phyloP scores from a whole-genome alignment of 1,139 yeast genomes.

The Suhomyces maxii region DNA sequence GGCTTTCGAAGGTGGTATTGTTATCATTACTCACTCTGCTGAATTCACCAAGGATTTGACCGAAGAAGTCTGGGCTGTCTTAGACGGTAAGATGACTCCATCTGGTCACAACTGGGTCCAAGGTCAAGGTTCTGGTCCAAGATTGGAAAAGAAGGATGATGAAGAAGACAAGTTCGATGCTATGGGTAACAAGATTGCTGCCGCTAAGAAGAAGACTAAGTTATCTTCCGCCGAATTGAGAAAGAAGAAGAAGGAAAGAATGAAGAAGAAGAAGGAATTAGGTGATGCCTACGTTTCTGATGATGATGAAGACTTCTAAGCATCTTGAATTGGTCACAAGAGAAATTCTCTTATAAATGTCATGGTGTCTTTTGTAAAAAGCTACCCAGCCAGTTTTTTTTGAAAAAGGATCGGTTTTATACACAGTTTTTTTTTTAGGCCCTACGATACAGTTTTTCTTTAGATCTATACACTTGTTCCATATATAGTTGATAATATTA shows the following conservation, averaged over 20 bases:
- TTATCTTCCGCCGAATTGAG: conserved; percentile 98
- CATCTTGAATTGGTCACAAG: not conserved
- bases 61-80: conserved; percentile 99
- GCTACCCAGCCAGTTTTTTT: conserved; percentile 10
- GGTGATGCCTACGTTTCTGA: conserved; percentile 99
- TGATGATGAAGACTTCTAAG: conserved; percentile 62
- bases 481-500: conserved; percentile 12
- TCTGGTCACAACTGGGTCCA: conserved; percentile 99
- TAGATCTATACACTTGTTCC: conserved; percentile 9
- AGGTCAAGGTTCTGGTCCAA: conserved; percentile 99
- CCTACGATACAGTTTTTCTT: conserved; percentile 8
- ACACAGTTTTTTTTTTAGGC: conserved; percentile 8
- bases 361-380: conserved; percentile 4
- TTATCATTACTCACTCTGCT: conserved; percentile 99
- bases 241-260: conserved; percentile 99
- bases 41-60: conserved; percentile 99
- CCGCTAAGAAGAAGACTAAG: conserved; percentile 95
- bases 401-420: conserved; percentile 10
- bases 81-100: conserved; percentile 98
- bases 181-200: conserved; percentile 99
- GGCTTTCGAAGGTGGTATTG: conserved; percentile 99
- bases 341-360: conserved; percentile 3
- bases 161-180: conserved; percentile 99
- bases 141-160: conserved; percentile 92
- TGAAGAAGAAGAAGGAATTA: conserved; percentile 99